Conservation (phyloP, 2,329 filamentous ascomycete genomes). For the Claviceps sp. region DNA sequence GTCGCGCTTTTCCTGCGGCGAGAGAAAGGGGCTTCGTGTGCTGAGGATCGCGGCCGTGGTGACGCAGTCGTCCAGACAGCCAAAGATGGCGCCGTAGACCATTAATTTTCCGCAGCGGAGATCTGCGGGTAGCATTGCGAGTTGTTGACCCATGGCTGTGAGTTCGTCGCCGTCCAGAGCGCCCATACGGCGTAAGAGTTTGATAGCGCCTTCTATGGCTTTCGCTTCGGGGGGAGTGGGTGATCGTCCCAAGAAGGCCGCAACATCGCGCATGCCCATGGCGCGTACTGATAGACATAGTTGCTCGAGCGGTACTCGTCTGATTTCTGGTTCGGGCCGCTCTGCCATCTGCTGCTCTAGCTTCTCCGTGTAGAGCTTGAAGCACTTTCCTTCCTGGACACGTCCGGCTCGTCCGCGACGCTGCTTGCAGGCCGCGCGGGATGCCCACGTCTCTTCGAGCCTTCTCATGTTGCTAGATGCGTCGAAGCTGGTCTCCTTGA, state of each 20-base stretch:
- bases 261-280: slow-evolving; percentile 80
- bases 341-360: slow-evolving; percentile 79
- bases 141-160: slow-evolving; percentile 79
- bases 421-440: slow-evolving; percentile 86
- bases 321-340: slow-evolving; percentile 84
- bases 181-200: slow-evolving; percentile 69
- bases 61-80: slow-evolving; percentile 77
- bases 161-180: slow-evolving; percentile 76
- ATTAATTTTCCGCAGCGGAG: slow-evolving; percentile 87
- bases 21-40: slow-evolving; percentile 73
- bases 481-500: slow-evolving; percentile 95
- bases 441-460: slow-evolving; percentile 91
- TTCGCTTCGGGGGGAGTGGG: slow-evolving; percentile 77
- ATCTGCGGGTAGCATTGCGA: slow-evolving; percentile 92
- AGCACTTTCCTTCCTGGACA: slow-evolving; percentile 82
- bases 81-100: slow-evolving; percentile 89
- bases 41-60: slow-evolving; percentile 90
- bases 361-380: slow-evolving; percentile 84
- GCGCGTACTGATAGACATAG: slow-evolving; percentile 88
- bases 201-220: slow-evolving; percentile 76
- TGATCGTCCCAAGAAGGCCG: slow-evolving; percentile 68
- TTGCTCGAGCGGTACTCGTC: slow-evolving; percentile 84
- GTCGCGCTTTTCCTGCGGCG: slow-evolving; percentile 70
- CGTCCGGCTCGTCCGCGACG: slow-evolving; percentile 84
- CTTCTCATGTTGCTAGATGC: slow-evolving; percentile 86